These are phyloP conservation scores for Bisporella sp. DNA, from an alignment of 2,329 filamentous ascomycete species.

Conservation along the genomic window DNA sequence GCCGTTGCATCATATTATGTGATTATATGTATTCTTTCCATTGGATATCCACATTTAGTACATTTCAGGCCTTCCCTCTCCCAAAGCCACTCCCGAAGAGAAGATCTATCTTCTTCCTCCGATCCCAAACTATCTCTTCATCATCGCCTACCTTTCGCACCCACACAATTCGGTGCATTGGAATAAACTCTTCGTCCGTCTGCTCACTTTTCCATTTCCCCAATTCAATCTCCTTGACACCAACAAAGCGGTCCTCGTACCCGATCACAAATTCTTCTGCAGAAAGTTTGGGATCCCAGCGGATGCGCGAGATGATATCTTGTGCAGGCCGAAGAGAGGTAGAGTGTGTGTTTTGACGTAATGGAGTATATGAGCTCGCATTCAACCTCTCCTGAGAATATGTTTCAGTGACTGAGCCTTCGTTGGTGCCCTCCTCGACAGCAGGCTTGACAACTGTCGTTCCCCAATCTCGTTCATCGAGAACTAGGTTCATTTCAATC, in stretches of 20 bases:
- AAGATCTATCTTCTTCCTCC: constrained; percentile 44
- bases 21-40: too few species aligned
- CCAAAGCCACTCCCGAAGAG: constrained; percentile 46
- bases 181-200: constrained; percentile 60
- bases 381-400: too few species aligned
- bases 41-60: too few species aligned
- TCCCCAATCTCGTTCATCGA: constrained; percentile 7
- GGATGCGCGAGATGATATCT: constrained; percentile 52
- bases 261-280: constrained; percentile 48
- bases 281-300: constrained; percentile 51
- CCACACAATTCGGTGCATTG: constrained; percentile 55
- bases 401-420: not conserved
- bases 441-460: too few species aligned
- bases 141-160: constrained; percentile 46
- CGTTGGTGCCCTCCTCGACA: not conserved
- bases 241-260: constrained; percentile 54
- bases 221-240: constrained; percentile 45
- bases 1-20: too few species aligned
- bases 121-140: constrained; percentile 47
- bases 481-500: constrained; percentile 1
- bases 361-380: too few species aligned
- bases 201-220: constrained; percentile 53
- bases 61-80: not conserved
- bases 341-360: not conserved
- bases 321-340: constrained; percentile 42